Conservation (phyloP, 1,139 yeast species). For the Geotrichum restrictum region DNA sequence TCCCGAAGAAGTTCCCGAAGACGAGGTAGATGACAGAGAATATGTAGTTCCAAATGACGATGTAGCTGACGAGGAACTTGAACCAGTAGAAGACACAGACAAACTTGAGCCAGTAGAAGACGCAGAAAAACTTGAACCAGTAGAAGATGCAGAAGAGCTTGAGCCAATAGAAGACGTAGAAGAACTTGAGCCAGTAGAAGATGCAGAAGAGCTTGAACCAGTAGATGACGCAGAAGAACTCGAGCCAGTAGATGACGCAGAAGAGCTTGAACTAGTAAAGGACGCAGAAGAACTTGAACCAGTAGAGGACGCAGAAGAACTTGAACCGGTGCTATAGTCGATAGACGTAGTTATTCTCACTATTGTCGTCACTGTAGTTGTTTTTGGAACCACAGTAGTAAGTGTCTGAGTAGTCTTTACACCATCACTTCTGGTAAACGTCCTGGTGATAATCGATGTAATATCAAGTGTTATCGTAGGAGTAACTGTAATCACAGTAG, state of each 20-base stretch:
- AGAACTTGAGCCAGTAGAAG: too few relatives aligned
- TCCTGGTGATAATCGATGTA: slow-evolving; percentile 3
- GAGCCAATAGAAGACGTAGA: too few relatives aligned
- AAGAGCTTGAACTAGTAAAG: too few relatives aligned
- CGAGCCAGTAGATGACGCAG: too few relatives aligned
- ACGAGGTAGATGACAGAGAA: not conserved
- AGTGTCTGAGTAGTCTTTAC: not conserved
- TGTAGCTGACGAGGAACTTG: slow-evolving; percentile 5
- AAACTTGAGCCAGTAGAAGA: slow-evolving; percentile 32
- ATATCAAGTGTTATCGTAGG: slow-evolving; percentile 3
- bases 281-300: not conserved
- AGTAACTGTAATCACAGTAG: slow-evolving; percentile 6
- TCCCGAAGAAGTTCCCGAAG: not conserved
- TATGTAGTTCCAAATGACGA: not conserved
- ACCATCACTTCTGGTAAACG: slow-evolving; percentile 1
- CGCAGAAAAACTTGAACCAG: not conserved
- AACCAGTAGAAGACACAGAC: slow-evolving; percentile 39
- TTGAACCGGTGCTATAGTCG: slow-evolving; percentile 1
- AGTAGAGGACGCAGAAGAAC: not conserved
- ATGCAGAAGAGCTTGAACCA: too few relatives aligned
- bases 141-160: not conserved
- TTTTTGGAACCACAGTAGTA: not conserved
- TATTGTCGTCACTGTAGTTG: not conserved
- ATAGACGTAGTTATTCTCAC: slow-evolving; percentile 1
- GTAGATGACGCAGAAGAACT: too few relatives aligned